These are phyloP conservation scores for Phytophthora lateralis DNA, from an alignment of 352 stramenopile genomes.

Conservation along the genomic window DNA sequence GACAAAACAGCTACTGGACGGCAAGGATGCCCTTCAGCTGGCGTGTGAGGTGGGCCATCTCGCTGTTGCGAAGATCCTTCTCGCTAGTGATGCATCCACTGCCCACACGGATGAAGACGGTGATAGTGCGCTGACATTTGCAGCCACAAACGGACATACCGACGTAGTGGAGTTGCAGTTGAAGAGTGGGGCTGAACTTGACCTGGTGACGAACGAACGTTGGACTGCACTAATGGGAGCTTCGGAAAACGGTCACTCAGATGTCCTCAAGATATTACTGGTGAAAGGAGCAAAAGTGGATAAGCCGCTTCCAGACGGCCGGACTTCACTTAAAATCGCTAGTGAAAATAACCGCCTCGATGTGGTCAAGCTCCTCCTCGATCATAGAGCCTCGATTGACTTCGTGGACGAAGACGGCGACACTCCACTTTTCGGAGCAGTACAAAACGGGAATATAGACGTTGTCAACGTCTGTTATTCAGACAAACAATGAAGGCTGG, in stretches of 20 bases:
- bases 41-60: constrained; percentile 1
- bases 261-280: neutral
- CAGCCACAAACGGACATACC: constrained; percentile 2
- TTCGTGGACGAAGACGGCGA: neutral
- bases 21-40: neutral
- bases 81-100: neutral
- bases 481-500: constrained; percentile 2
- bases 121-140: neutral
- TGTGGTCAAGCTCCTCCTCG: constrained; percentile 1
- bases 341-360: neutral
- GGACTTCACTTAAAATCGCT: neutral
- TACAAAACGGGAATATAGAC: neutral
- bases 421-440: neutral
- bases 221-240: constrained; percentile 1
- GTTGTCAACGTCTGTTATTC: constrained; percentile 4
- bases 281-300: neutral
- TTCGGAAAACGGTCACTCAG: neutral
- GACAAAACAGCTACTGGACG: neutral
- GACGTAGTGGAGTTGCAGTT: constrained; percentile 11
- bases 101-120: neutral
- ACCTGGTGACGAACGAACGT: neutral
- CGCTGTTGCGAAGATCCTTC: constrained; percentile 1
- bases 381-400: neutral
- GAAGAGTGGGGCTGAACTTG: neutral
- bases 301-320: neutral